Evolutionary conservation across 129 eudicot species (phyloP).

Genomic region (Centella asiatica): DNA sequence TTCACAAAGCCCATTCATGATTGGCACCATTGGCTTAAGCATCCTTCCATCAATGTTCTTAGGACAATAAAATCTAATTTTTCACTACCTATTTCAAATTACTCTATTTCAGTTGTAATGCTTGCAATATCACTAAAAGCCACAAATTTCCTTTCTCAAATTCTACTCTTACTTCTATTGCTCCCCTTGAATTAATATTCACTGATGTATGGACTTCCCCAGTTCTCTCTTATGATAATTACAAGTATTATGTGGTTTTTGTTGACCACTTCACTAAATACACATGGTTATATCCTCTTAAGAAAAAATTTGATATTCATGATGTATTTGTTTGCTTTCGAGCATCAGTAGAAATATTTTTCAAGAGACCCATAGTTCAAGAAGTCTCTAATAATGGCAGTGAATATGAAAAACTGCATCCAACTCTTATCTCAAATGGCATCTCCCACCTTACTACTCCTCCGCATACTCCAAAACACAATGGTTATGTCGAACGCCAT

Average conservation of each 20-base stretch:
- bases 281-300: background rate
- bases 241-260: no score
- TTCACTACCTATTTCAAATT: no score
- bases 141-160: background rate
- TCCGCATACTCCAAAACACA: no score
- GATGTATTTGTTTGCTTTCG: background rate
- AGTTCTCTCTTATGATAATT: no score
- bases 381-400: background rate
- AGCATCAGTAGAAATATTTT: background rate
- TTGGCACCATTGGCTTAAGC: conserved; percentile 1
- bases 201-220: background rate
- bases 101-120: background rate
- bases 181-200: background rate
- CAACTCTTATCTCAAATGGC: background rate
- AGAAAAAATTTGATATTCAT: background rate
- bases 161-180: background rate
- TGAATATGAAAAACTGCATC: background rate
- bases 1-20: background rate
- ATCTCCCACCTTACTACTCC: background rate
- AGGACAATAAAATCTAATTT: no score
- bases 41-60: background rate
- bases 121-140: background rate
- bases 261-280: no score
- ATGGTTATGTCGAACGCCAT: no score
- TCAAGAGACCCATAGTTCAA: background rate